Conservation (phyloP, 441 rosid genomes). For the Pelargonium myrrhifolium region DNA sequence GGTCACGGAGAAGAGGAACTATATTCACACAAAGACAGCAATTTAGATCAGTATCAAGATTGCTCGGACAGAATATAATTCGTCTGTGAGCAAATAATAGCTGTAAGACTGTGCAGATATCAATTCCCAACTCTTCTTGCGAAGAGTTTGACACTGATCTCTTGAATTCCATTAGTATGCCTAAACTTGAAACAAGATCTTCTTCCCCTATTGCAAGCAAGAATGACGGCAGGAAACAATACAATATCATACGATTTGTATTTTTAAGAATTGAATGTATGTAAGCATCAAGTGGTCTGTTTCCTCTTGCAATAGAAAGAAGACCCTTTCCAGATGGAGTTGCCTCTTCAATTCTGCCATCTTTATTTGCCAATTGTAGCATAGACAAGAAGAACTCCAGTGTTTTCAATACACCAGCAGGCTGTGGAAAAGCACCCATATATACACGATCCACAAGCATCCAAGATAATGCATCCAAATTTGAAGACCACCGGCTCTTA, state of each 20-base stretch:
- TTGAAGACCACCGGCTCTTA: conserved; percentile 86
- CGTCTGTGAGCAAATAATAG: conserved; percentile 85
- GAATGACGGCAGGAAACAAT: conserved; percentile 94
- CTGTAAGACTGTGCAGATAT: conserved; percentile 81
- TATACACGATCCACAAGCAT: conserved; percentile 95
- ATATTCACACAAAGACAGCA: conserved; percentile 93
- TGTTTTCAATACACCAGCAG: conserved; percentile 71
- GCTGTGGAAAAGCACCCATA: conserved; percentile 97
- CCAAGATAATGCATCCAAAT: conserved; percentile 93
- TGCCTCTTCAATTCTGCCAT: conserved; percentile 94
- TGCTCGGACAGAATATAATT: conserved; percentile 93
- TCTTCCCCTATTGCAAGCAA: conserved; percentile 87
- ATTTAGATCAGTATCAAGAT: conserved; percentile 89
- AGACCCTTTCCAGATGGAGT: conserved; percentile 89
- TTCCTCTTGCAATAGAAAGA: conserved; percentile 80
- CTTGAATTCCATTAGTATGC: conserved; percentile 68
- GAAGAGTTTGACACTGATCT: conserved; percentile 40
- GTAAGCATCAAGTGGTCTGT: conserved; percentile 84
- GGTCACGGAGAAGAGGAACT: conserved; percentile 75
- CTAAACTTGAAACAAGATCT: conserved; percentile 66
- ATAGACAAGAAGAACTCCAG: conserved; percentile 96
- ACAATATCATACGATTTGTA: conserved; percentile 81
- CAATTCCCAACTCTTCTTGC: conserved; percentile 71
- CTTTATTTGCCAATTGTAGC: conserved; percentile 96
- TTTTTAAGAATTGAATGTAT: conserved; percentile 89